phyloP scores from a whole-genome alignment of 768 basidiomycete genomes.

The Kwoniella europaea region DNA sequence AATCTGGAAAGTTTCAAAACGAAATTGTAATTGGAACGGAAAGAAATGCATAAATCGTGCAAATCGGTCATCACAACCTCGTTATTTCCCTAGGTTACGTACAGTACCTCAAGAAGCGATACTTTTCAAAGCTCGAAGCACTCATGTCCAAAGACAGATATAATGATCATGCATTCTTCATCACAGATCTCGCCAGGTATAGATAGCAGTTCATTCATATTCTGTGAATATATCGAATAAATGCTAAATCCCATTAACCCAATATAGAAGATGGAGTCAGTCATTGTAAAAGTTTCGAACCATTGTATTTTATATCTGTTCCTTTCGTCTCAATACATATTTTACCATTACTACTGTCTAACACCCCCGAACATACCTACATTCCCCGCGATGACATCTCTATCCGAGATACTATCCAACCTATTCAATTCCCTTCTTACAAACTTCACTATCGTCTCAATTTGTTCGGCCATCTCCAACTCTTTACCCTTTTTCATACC shows the following conservation, averaged over 20 bases:
- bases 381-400: constrained; percentile 56
- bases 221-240: too few species aligned
- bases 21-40: not conserved
- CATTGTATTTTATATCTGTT: not conserved
- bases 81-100: too few species aligned
- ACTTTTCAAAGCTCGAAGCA: too few species aligned
- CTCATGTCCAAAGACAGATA: not conserved
- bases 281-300: too few species aligned
- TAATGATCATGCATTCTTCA: not conserved
- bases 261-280: too few species aligned
- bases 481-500: constrained; percentile 46
- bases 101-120: too few species aligned
- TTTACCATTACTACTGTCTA: not conserved
- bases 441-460: constrained; percentile 73
- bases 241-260: too few species aligned
- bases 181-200: not conserved
- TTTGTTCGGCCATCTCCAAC: constrained; percentile 73
- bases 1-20: constrained; percentile 28
- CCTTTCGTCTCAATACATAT: not conserved
- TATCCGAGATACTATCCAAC: constrained; percentile 67
- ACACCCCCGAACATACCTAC: constrained; percentile 52
- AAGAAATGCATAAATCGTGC: not conserved
- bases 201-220: too few species aligned
- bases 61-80: not conserved
- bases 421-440: constrained; percentile 73